Evolutionary conservation across 2,329 filamentous ascomycete genomes (phyloP).

Genomic region (Incumbomyces delicatus): DNA sequence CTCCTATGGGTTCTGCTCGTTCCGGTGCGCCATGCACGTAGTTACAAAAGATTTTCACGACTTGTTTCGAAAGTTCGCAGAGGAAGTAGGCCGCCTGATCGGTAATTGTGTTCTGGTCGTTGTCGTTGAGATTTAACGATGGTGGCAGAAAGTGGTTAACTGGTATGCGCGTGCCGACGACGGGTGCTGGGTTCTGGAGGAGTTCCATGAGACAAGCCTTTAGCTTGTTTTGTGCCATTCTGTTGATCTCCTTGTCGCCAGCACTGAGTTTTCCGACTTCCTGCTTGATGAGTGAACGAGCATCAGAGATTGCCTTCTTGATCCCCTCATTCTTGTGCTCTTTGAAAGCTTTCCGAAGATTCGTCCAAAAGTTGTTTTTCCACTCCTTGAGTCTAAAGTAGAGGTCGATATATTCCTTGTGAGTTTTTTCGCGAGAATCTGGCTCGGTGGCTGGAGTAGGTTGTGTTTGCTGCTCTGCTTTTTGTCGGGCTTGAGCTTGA

Average conservation of each 20-base stretch:
- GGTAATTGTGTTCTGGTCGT: constrained; percentile 31
- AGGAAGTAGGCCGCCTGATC: constrained; percentile 64
- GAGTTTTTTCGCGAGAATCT: constrained; percentile 28
- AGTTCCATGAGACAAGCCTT: constrained; percentile 45
- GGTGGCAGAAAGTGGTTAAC: constrained; percentile 43
- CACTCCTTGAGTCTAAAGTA: constrained; percentile 59
- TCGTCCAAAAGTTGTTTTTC: constrained; percentile 40
- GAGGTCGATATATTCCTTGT: constrained; percentile 44
- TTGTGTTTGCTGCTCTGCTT: constrained; percentile 6
- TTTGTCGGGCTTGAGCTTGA: constrained; percentile 25
- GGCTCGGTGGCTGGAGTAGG: constrained; percentile 18
- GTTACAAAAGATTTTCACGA: constrained; percentile 59
- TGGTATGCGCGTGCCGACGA: constrained; percentile 38
- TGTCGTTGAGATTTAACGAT: constrained; percentile 23
- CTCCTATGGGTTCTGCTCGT: constrained; percentile 68
- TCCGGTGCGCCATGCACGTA: constrained; percentile 56
- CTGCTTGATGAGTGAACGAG: constrained; percentile 61
- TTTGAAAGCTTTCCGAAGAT: constrained; percentile 39
- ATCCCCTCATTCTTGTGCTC: constrained; percentile 47
- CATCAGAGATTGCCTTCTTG: constrained; percentile 59
- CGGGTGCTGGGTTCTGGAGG: constrained; percentile 40
- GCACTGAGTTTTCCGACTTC: constrained; percentile 62
- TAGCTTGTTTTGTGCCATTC: constrained; percentile 42
- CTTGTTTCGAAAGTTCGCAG: constrained; percentile 63
- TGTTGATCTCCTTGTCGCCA: constrained; percentile 54